Base-by-base conservation (phyloP, 2,329 filamentous ascomycete genomes). In the Exophiala aquamarina region DNA sequence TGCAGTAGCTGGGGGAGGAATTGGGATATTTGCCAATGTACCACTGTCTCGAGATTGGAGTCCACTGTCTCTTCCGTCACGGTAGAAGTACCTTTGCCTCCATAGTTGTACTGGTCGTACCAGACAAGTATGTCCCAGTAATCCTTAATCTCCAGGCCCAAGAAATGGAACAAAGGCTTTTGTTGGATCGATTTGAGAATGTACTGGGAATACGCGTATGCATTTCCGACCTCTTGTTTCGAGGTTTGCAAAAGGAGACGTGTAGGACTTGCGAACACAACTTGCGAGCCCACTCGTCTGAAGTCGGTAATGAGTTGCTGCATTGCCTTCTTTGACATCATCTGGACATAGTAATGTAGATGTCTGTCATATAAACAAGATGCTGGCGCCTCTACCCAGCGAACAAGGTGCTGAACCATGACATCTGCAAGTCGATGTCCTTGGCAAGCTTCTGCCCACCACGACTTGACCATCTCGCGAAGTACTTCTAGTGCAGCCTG, bases 81-180 rank as follows among this genome's bases (percentile, higher is more conserved):
- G 60, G 93, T 82, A 40, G 85, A 82, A 57, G 89, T 95, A 3
- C 88, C 93, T 62, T 94, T 94, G 51, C 93, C 93, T 45, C 93
- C 94, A 61, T 97, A 97, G 73, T 99, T 98, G 76, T 92, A 96
- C 68, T 96, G 89, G 59, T 99, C 93, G 59, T 97, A 97, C 93
- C 93, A 99, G 3, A 96, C 84, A 0, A 99, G 82, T 61, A 96
- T 97, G 66, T 99, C 93, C 93, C 93, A 99, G 68, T 96, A 99
- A 65, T 98, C 93, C 58, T 92, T 95, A 67, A 99, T 93, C 60
- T 96, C 89, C 3, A 99, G 77, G 61, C 98, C 93, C 54, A 99
- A 83, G 64, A 98, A 98, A 67, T 96, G 89, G 70, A 99, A 99
- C 0, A 96, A 78, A 0, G 93, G 90, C 62, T 96, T 96, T 47